Conservation (phyloP, 108 stramenopile species). For the Nitzschia sp. region DNA sequence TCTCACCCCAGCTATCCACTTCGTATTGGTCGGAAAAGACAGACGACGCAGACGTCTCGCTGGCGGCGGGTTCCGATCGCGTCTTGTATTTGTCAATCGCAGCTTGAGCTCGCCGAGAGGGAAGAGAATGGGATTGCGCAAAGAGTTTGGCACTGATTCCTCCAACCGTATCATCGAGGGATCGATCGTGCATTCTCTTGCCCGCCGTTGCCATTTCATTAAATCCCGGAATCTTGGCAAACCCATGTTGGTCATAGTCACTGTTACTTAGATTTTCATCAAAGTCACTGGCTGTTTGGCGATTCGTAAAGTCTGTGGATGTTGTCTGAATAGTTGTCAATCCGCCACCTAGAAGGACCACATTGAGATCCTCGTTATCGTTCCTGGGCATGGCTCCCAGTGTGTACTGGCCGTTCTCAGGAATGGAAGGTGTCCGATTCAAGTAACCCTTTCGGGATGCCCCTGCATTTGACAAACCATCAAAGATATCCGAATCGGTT, state of each 20-base stretch:
- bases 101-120: neutral
- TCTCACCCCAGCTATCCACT: constrained; percentile 8
- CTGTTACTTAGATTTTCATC: constrained; percentile 52
- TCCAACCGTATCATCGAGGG: too few relatives aligned
- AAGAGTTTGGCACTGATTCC: neutral
- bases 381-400: constrained; percentile 14
- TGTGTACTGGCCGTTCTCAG: neutral
- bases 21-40: constrained; percentile 24
- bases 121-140: constrained; percentile 1
- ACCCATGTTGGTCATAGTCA: constrained; percentile 52
- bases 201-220: constrained; percentile 41
- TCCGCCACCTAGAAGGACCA: constrained; percentile 48
- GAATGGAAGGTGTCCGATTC: neutral
- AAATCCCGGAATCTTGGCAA: constrained; percentile 42
- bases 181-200: constrained; percentile 18
- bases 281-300: constrained; percentile 48
- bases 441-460: neutral
- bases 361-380: constrained; percentile 16
- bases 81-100: constrained; percentile 1
- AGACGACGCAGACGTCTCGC: constrained; percentile 19
- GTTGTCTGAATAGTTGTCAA: constrained; percentile 61
- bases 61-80: neutral
- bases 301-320: constrained; percentile 34
- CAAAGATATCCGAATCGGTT: constrained; percentile 59
- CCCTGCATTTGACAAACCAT: constrained; percentile 36